A percentile compares a stretch with the other conserved stretches of the same genome.
Conservation (phyloP, 2,329 filamentous ascomycete genomes). For the Cladosporium sp. region DNA sequence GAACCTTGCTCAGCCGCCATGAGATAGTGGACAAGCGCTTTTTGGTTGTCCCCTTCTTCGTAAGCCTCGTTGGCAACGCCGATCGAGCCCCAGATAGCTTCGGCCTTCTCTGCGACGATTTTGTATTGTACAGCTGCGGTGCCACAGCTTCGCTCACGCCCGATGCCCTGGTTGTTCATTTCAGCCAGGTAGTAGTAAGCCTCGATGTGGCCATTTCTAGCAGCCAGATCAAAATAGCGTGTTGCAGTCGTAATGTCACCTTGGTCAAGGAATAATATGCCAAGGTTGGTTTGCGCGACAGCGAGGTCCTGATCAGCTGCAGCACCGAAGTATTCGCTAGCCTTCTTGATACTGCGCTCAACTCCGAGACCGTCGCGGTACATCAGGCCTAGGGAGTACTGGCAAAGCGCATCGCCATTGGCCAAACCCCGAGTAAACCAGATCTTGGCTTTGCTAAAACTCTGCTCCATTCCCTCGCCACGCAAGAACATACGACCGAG, state of each 20-base stretch:
- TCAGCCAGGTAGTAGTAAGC: constrained; percentile 91
- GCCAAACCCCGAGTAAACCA: constrained; percentile 80
- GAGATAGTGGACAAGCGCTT: constrained; percentile 75
- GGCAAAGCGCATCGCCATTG: constrained; percentile 75
- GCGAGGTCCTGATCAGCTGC: constrained; percentile 79
- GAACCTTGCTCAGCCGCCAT: constrained; percentile 92
- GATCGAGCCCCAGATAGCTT: constrained; percentile 78
- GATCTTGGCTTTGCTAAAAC: constrained; percentile 67
- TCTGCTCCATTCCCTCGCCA: constrained; percentile 78
- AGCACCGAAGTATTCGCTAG: constrained; percentile 70
- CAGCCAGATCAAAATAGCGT: constrained; percentile 83
- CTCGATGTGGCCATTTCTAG: constrained; percentile 77
- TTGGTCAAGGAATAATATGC: constrained; percentile 80
- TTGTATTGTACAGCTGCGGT: constrained; percentile 79
- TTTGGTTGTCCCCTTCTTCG: constrained; percentile 71
- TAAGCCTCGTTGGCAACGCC: constrained; percentile 79
- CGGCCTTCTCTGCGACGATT: constrained; percentile 85
- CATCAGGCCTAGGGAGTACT: constrained; percentile 81
- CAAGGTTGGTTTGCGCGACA: constrained; percentile 76
- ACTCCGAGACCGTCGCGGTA: constrained; percentile 74
- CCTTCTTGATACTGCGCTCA: constrained; percentile 63
- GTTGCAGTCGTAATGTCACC: constrained; percentile 76
- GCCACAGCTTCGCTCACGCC: constrained; percentile 72
- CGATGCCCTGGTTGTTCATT: constrained; percentile 75
- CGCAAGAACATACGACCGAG: constrained; percentile 86